These are phyloP conservation scores for Chaetothyriales sp. DNA, from an alignment of 2,329 filamentous ascomycete species.

Conservation along the genomic window DNA sequence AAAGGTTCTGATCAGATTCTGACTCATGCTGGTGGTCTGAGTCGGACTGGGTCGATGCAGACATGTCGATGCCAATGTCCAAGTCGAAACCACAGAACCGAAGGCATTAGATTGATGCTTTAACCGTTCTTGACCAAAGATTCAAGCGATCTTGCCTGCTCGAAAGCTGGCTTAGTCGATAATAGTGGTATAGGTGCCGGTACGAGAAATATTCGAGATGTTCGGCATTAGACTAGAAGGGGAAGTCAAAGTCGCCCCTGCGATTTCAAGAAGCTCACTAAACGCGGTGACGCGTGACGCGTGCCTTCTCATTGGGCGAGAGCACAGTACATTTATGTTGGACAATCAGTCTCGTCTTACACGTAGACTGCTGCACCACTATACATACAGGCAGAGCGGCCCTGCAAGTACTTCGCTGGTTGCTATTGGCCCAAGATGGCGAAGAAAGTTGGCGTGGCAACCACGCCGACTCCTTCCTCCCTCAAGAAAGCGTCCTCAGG, in stretches of 20 bases:
- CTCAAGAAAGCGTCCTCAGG: constrained; percentile 30
- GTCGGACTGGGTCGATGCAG: not conserved
- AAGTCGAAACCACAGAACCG: not conserved
- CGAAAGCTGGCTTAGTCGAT: not conserved
- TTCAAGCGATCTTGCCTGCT: not conserved
- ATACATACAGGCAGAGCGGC: not conserved
- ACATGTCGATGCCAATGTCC: not conserved
- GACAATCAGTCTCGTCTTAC: not conserved
- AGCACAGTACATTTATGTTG: not conserved
- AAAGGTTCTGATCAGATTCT: not conserved
- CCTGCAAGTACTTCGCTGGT: not conserved
- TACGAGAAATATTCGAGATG: not conserved
- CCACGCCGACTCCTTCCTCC: constrained; percentile 20
- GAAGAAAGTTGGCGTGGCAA: constrained; percentile 22
- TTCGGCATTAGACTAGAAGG: not conserved
- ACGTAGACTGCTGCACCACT: not conserved
- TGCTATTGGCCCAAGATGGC: constrained; percentile 22
- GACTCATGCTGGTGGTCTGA: not conserved
- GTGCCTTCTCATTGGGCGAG: not conserved
- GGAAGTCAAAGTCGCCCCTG: not conserved
- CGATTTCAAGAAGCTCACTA: not conserved
- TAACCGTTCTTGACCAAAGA: too few relatives aligned
- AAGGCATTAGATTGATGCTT: not conserved
- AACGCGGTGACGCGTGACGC: not conserved
- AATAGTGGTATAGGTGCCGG: not conserved